These are phyloP conservation scores for Colletotrichum simmondsii DNA, from an alignment of 2,329 filamentous ascomycete genomes.

Conservation along the genomic window DNA sequence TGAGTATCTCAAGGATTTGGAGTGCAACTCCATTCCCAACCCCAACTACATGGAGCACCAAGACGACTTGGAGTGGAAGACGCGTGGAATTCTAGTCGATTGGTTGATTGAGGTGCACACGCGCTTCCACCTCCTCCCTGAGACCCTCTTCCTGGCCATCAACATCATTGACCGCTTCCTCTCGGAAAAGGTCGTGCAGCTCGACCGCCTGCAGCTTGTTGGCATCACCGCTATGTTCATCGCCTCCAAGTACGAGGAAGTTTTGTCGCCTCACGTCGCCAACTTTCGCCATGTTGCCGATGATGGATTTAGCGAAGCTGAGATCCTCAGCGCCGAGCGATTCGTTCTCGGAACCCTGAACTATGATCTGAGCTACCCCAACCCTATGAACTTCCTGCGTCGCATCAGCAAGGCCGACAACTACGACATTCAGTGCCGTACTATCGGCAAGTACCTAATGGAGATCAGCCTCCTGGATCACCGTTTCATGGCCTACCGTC, in stretches of 20 bases:
- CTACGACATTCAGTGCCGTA: conserved; percentile 98
- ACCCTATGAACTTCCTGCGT: conserved; percentile 99
- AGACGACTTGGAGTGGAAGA: conserved; percentile 97
- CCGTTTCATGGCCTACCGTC: conserved; percentile 88
- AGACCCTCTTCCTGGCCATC: conserved; percentile 95
- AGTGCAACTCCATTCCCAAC: conserved; percentile 83
- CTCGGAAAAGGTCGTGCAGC: conserved; percentile 92
- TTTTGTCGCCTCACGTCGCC: conserved; percentile 93
- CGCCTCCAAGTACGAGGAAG: conserved; percentile 98
- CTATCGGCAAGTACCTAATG: conserved; percentile 96
- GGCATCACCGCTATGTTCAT: conserved; percentile 99
- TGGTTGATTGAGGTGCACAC: conserved; percentile 99
- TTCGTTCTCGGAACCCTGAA: conserved; percentile 91
- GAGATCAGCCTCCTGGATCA: conserved; percentile 97
- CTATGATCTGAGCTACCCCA: conserved; percentile 98
- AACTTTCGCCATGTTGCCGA: conserved; percentile 98
- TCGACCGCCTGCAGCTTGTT: conserved; percentile 95
- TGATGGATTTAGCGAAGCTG: conserved; percentile 92
- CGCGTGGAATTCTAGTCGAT: conserved; percentile 95
- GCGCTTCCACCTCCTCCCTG: conserved; percentile 92
- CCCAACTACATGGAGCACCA: conserved; percentile 96
- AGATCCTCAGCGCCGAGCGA: conserved; percentile 97
- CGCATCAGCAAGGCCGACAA: conserved; percentile 99
- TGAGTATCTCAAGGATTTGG: conserved; percentile 90
- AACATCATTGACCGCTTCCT: conserved; percentile 99